Conservation (phyloP, 2,329 filamentous ascomycete genomes). For the Aspergillus pseudonomiae region DNA sequence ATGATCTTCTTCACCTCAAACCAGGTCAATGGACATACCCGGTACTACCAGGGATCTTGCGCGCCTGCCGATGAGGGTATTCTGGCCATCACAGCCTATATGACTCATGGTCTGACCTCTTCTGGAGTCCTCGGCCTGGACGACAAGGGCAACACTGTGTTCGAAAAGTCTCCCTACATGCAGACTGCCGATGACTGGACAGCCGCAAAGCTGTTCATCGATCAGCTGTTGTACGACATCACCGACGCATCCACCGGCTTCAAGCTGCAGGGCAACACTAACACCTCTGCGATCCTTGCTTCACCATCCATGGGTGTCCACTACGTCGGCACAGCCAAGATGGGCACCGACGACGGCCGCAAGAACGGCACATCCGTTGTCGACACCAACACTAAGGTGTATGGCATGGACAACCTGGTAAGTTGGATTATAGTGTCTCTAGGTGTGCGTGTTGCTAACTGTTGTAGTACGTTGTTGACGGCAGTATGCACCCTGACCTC, state of each 20-base stretch:
- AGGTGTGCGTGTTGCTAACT: constrained; percentile 38
- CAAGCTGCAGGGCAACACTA: constrained; percentile 26
- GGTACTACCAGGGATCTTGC: constrained; percentile 30
- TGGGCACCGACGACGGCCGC: constrained; percentile 61
- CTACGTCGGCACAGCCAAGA: constrained; percentile 27
- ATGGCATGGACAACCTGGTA: constrained; percentile 45
- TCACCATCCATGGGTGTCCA: constrained; percentile 39
- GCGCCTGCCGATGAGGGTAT: constrained; percentile 11
- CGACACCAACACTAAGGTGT: constrained; percentile 65
- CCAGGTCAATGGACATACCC: constrained; percentile 27
- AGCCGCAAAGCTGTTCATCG: constrained; percentile 26
- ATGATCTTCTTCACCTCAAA: constrained; percentile 31
- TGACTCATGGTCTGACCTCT: constrained; percentile 33
- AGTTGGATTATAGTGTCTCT: constrained; percentile 32
- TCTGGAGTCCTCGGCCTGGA: constrained; percentile 29
- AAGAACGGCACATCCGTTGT: constrained; percentile 62
- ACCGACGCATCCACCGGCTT: constrained; percentile 23
- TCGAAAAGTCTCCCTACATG: constrained; percentile 30
- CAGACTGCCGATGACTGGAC: constrained; percentile 25
- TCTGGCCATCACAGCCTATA: constrained; percentile 28
- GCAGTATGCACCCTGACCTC: constrained; percentile 47
- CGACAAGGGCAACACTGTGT: constrained; percentile 27
- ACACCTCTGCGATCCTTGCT: constrained; percentile 27
- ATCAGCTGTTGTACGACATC: constrained; percentile 26
- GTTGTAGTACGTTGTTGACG: constrained; percentile 29